Evolutionary conservation across 2,329 filamentous ascomycete genomes (phyloP).

Genomic region (Hortaea werneckii): DNA sequence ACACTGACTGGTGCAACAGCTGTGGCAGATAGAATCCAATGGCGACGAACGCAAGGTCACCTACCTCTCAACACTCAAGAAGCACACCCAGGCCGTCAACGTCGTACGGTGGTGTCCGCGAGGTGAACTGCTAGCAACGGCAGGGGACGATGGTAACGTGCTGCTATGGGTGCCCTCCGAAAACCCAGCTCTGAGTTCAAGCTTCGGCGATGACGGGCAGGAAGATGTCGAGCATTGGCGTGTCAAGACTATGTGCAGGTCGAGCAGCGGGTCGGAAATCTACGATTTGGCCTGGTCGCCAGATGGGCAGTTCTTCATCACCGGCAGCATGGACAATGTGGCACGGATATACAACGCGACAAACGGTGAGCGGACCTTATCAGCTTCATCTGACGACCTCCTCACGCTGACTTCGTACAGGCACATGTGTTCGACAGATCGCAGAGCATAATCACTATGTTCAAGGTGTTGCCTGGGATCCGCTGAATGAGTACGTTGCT

Average conservation of each 20-base stretch:
- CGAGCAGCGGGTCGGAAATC: conserved; percentile 77
- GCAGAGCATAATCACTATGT: conserved; percentile 98
- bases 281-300: conserved; percentile 98
- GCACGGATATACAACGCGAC: conserved; percentile 92
- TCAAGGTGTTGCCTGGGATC: conserved; percentile 97
- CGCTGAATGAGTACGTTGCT: conserved; percentile 92
- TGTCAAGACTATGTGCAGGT: conserved; percentile 95
- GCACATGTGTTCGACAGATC: conserved; percentile 73
- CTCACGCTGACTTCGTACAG: conserved; percentile 26
- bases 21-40: conserved; percentile 82
- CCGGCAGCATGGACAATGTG: conserved; percentile 98
- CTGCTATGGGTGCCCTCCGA: conserved; percentile 92
- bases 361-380: conserved; percentile 51
- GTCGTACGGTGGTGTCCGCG: conserved; percentile 92
- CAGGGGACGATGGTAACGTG: conserved; percentile 94
- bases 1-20: conserved; percentile 37
- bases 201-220: conserved; percentile 66
- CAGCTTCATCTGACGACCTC: not conserved
- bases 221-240: conserved; percentile 97
- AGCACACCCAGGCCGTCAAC: conserved; percentile 96
- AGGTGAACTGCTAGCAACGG: conserved; percentile 87
- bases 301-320: conserved; percentile 93
- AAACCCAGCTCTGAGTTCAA: conserved; percentile 48
- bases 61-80: conserved; percentile 81
- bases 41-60: conserved; percentile 82